phyloP scores from a whole-genome alignment of 257 asterid genomes.

The Thymus quinquecostatus region DNA sequence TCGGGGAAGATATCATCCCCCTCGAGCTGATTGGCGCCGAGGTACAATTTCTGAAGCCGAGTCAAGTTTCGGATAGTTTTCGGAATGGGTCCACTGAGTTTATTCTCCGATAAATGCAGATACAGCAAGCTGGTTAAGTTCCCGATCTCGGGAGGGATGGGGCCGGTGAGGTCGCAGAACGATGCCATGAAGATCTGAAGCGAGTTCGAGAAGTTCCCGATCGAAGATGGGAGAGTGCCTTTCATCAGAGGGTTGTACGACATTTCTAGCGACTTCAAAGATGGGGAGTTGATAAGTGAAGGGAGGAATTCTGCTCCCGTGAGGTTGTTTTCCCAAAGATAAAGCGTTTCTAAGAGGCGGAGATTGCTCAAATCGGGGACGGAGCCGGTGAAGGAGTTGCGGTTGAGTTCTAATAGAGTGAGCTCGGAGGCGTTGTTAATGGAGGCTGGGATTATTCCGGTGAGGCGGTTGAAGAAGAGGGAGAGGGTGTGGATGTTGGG shows the following conservation, averaged over 20 bases:
- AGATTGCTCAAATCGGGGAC: background rate
- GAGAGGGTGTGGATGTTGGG: background rate
- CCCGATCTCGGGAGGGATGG: slow-evolving; percentile 39
- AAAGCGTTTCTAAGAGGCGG: background rate
- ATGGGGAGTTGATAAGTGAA: background rate
- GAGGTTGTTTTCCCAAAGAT: slow-evolving; percentile 3
- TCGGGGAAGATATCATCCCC: slow-evolving; percentile 27
- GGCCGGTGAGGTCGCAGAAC: slow-evolving; percentile 21
- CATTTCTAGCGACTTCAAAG: background rate
- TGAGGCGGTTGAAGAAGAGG: background rate
- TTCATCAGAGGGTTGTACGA: background rate
- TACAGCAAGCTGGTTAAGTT: slow-evolving; percentile 26
- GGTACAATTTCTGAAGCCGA: slow-evolving; percentile 1
- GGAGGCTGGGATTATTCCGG: background rate
- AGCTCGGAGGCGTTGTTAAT: slow-evolving; percentile 7
- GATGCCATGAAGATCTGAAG: background rate
- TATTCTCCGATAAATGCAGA: slow-evolving; percentile 21
- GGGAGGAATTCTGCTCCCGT: slow-evolving; percentile 15
- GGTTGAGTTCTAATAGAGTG: background rate
- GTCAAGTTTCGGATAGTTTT: slow-evolving; percentile 21
- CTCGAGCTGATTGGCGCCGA: slow-evolving; percentile 19
- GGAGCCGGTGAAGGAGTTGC: slow-evolving; percentile 13
- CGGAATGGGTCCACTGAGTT: slow-evolving; percentile 40
- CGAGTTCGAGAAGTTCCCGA: slow-evolving; percentile 35
- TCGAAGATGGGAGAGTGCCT: slow-evolving; percentile 32